A percentile compares a stretch with the other conserved stretches of the same genome.
These are phyloP conservation scores for Magnusiomyces suaveolens DNA, from an alignment of 1,139 yeast genomes.

Conservation along the genomic window DNA sequence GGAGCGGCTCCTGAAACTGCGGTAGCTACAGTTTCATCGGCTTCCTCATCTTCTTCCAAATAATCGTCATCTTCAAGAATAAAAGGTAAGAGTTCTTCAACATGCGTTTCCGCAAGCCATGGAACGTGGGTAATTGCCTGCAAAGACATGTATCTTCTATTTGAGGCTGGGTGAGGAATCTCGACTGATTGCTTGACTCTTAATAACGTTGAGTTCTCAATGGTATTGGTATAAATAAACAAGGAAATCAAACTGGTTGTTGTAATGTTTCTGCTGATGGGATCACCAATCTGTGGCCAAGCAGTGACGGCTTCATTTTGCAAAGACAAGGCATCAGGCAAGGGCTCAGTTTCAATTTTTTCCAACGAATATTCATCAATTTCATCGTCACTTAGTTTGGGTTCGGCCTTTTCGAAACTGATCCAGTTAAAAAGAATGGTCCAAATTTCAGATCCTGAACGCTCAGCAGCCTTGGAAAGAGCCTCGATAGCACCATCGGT, in stretches of 20 bases:
- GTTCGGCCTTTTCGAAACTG: neutral
- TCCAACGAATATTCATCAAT: conserved; percentile 10
- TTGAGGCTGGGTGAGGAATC: neutral
- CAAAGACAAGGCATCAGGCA: conserved; percentile 1
- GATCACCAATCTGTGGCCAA: conserved; percentile 1
- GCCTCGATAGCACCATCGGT: conserved; percentile 69
- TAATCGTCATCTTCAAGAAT: conserved; percentile 19
- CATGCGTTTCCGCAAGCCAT: conserved; percentile 54
- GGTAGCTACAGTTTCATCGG: neutral
- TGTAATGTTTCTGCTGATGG: conserved; percentile 1
- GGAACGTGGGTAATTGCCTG: conserved; percentile 48
- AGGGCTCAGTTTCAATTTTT: conserved; percentile 8
- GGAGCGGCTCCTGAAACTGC: conserved; percentile 1
- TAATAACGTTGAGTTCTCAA: neutral
- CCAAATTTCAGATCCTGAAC: conserved; percentile 50
- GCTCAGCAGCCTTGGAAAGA: conserved; percentile 40
- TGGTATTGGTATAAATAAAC: neutral
- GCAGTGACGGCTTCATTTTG: neutral
- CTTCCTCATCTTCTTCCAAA: neutral
- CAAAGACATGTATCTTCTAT: conserved; percentile 5
- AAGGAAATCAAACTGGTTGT: neutral
- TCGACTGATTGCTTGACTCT: neutral
- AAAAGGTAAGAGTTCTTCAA: conserved; percentile 45
- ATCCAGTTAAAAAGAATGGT: conserved; percentile 38
- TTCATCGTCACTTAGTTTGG: neutral